Evolutionary conservation across 31 red algal species (phyloP).

Genomic region (Bonnemaisonia californica): DNA sequence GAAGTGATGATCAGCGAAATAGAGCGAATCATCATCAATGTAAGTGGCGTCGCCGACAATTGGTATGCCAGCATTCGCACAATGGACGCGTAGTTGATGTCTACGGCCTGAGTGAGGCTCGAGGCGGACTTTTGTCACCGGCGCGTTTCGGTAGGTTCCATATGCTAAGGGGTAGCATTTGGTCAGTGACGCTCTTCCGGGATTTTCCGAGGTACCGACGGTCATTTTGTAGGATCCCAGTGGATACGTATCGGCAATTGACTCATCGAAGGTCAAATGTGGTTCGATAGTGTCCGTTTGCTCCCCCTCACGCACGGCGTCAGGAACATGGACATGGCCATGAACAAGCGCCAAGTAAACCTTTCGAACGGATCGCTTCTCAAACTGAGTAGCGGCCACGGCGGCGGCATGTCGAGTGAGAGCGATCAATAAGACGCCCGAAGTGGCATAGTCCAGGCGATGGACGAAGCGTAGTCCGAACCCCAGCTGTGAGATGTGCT

Average conservation of each 20-base stretch:
- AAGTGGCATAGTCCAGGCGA: conserved; percentile 96
- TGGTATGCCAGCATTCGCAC: conserved; percentile 39
- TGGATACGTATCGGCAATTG: conserved; percentile 21
- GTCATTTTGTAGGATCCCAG: conserved; percentile 5
- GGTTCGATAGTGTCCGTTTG: neutral
- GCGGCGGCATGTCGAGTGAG: conserved; percentile 63
- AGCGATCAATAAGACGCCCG: conserved; percentile 84
- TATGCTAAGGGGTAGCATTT: conserved; percentile 11
- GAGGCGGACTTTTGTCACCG: conserved; percentile 58
- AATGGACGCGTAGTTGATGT: conserved; percentile 92
- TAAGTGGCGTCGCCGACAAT: conserved; percentile 98
- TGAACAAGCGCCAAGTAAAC: conserved; percentile 86
- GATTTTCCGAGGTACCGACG: neutral
- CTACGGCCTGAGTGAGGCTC: conserved; percentile 70
- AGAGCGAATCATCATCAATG: conserved; percentile 12
- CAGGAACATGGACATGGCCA: conserved; percentile 30
- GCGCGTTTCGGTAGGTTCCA: conserved; percentile 43
- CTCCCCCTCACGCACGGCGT: neutral
- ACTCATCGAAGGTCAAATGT: neutral
- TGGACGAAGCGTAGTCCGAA: conserved; percentile 60
- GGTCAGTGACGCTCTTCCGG: conserved; percentile 50
- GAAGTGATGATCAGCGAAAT: conserved; percentile 4
- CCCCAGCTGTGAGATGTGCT: neutral
- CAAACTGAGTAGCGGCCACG: conserved; percentile 64
- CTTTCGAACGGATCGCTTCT: conserved; percentile 63